phyloP scores from a whole-genome alignment of 768 basidiomycete genomes.

The Grammothele lineata region DNA sequence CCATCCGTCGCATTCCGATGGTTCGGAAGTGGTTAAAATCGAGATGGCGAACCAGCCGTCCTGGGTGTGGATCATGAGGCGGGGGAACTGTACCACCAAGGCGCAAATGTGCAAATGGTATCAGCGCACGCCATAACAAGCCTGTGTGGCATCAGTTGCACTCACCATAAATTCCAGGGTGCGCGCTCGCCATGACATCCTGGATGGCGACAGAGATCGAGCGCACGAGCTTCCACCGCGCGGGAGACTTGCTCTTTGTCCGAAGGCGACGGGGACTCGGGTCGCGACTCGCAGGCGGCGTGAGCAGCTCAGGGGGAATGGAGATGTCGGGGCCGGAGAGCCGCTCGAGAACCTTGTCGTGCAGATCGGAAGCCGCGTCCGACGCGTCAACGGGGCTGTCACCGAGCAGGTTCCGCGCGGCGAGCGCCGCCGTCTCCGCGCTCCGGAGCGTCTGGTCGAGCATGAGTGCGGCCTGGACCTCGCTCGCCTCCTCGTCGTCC shows the following conservation, averaged over 20 bases:
- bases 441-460: constrained; percentile 66
- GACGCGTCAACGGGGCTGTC: constrained; percentile 26
- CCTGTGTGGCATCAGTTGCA: too few species aligned
- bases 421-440: constrained; percentile 59
- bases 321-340: constrained; percentile 61
- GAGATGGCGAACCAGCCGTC: constrained; percentile 78
- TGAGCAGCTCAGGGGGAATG: constrained; percentile 70
- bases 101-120: too few species aligned
- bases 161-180: constrained; percentile 72
- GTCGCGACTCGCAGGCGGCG: constrained; percentile 78
- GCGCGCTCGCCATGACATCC: constrained; percentile 55
- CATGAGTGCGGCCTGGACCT: constrained; percentile 55
- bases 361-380: constrained; percentile 45
- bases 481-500: constrained; percentile 43
- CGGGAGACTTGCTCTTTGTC: constrained; percentile 75
- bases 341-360: constrained; percentile 55
- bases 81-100: constrained; percentile 50
- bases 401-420: constrained; percentile 35
- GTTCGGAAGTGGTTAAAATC: constrained; percentile 98
- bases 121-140: too few species aligned
- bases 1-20: constrained; percentile 90
- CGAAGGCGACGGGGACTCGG: constrained; percentile 76
- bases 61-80: constrained; percentile 66
- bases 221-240: constrained; percentile 77
- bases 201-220: constrained; percentile 78